phyloP scores from a whole-genome alignment of 257 asterid species.

The Avicennia marina region DNA sequence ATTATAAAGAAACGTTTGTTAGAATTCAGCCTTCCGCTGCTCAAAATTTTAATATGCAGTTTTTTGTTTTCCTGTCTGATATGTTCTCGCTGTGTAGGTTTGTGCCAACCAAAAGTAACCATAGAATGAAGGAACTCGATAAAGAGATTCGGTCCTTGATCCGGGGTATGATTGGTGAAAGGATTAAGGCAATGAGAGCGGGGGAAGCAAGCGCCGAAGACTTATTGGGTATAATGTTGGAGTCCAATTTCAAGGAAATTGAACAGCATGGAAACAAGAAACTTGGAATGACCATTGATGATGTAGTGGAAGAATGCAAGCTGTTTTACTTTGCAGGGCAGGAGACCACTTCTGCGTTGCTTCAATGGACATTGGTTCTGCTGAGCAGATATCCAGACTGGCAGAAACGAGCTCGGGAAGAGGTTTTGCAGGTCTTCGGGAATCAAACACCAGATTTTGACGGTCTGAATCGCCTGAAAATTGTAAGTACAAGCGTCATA shows the following conservation, averaged over 20 bases:
- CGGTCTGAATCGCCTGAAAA: slow-evolving; percentile 32
- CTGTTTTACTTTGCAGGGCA: slow-evolving; percentile 47
- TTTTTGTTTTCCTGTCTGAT: too few species aligned
- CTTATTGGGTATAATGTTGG: slow-evolving; percentile 28
- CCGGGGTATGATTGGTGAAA: slow-evolving; percentile 17
- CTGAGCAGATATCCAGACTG: slow-evolving; percentile 30
- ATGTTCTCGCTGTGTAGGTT: slow-evolving; percentile 22
- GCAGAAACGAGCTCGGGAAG: slow-evolving; percentile 46
- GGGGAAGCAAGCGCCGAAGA: slow-evolving; percentile 22
- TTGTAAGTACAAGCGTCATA: slow-evolving; percentile 22
- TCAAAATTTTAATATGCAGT: too few species aligned
- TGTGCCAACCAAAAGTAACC: slow-evolving; percentile 34
- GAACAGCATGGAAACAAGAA: slow-evolving; percentile 21
- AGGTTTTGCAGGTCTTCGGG: slow-evolving; percentile 30
- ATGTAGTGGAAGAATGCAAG: slow-evolving; percentile 44
- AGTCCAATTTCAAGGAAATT: slow-evolving; percentile 27
- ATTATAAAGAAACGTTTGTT: too few species aligned
- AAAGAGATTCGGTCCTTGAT: slow-evolving; percentile 17
- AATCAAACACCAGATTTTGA: slow-evolving; percentile 22
- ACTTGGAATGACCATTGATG: slow-evolving; percentile 27
- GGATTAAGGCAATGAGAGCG: slow-evolving; percentile 23
- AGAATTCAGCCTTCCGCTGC: too few species aligned
- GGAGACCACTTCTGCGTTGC: slow-evolving; percentile 34
- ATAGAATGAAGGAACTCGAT: slow-evolving; percentile 32
- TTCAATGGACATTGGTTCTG: slow-evolving; percentile 39